These are phyloP conservation scores for Terfezia claveryi DNA, from an alignment of 495 filamentous ascomycete genomes.

Conservation along the genomic window DNA sequence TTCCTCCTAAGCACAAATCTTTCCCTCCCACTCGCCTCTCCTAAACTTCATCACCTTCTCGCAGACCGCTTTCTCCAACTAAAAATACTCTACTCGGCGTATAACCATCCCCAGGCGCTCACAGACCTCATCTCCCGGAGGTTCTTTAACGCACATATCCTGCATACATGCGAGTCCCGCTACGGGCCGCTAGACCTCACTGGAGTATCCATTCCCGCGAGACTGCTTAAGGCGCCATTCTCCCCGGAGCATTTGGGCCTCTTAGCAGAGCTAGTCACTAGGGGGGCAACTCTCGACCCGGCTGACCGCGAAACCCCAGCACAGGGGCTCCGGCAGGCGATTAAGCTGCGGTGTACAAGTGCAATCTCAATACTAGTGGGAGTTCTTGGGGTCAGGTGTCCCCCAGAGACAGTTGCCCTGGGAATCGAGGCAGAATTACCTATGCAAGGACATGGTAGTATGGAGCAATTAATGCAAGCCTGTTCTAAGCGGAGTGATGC, in stretches of 20 bases:
- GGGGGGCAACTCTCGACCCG: not conserved
- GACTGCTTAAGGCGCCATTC: not conserved
- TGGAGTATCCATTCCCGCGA: not conserved
- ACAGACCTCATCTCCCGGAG: not conserved
- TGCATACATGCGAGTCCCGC: not conserved
- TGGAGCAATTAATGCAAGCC: not conserved
- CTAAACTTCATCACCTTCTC: not conserved
- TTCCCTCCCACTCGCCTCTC: not conserved
- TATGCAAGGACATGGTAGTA: not conserved
- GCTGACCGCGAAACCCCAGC: not conserved
- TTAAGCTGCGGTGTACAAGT: not conserved
- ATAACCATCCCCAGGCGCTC: not conserved
- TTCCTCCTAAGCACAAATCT: not conserved
- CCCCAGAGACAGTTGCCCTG: not conserved
- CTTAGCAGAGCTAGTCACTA: not conserved
- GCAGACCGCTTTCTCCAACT: not conserved
- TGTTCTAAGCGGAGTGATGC: not conserved
- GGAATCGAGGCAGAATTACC: not conserved
- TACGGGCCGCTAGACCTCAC: not conserved
- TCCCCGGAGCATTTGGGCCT: not conserved
- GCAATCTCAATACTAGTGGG: not conserved
- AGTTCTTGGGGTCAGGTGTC: not conserved
- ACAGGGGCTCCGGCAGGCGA: not conserved
- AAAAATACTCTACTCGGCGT: not conserved
- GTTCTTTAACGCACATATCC: not conserved